Conservation (phyloP, 2,329 filamentous ascomycete genomes). For the Botrytis fabae region DNA sequence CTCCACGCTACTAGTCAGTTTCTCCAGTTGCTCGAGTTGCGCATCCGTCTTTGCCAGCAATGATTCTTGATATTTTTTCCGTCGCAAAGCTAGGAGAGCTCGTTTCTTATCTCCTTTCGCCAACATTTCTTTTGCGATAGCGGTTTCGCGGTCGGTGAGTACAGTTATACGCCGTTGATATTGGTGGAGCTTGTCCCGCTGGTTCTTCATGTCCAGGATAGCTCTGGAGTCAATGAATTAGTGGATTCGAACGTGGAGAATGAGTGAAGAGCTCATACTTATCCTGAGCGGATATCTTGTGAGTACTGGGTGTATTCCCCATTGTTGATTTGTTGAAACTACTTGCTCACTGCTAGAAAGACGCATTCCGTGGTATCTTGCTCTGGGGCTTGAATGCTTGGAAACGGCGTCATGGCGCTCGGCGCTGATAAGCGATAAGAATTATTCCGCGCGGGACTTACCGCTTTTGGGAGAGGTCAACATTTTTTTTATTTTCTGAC, state of each 20-base stretch:
- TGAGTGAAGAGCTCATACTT: constrained; percentile 58
- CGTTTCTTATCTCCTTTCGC: constrained; percentile 75
- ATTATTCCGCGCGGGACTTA: constrained; percentile 3
- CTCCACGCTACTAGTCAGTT: constrained; percentile 84
- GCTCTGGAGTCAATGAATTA: constrained; percentile 57
- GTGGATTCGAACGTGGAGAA: background rate
- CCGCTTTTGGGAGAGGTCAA: constrained; percentile 4
- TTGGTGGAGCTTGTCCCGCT: constrained; percentile 94
- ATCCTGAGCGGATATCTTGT: constrained; percentile 77
- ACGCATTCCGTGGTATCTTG: constrained; percentile 8
- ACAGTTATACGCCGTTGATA: constrained; percentile 89
- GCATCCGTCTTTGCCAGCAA: constrained; percentile 85
- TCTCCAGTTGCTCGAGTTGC: constrained; percentile 91
- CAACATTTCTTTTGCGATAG: constrained; percentile 80
- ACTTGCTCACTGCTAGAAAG: constrained; percentile 21
- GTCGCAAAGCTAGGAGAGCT: constrained; percentile 82
- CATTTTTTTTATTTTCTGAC: constrained; percentile 9
- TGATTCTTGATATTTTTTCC: constrained; percentile 96
- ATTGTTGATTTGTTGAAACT: constrained; percentile 44
- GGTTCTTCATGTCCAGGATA: constrained; percentile 95
- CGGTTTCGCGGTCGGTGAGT: constrained; percentile 84
- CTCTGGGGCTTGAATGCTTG: background rate
- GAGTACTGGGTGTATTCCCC: constrained; percentile 64
- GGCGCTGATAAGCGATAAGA: constrained; percentile 25
- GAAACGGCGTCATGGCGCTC: constrained; percentile 22